phyloP scores from a whole-genome alignment of 345 rosid species.

The Eucalyptus viminalis region DNA sequence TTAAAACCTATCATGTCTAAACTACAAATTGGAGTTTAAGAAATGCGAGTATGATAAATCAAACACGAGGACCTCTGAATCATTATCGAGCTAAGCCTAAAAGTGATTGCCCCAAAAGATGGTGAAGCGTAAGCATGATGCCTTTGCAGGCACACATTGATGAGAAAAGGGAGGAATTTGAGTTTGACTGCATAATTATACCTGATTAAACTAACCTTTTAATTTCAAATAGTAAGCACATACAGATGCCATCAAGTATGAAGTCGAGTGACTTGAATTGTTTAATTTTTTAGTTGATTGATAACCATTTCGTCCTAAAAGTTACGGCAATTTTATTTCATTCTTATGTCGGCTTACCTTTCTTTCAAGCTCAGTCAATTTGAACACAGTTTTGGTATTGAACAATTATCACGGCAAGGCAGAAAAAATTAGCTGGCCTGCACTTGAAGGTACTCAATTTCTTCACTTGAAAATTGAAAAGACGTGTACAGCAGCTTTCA shows the following conservation, averaged over 20 bases:
- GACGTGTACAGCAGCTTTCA: not conserved
- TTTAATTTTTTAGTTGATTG: not conserved
- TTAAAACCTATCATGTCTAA: not conserved
- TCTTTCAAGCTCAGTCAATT: not conserved
- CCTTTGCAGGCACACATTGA: not conserved
- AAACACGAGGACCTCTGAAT: not conserved
- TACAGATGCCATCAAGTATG: not conserved
- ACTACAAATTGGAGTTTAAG: not conserved
- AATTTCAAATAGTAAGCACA: not conserved
- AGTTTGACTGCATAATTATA: not conserved
- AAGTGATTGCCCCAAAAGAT: not conserved
- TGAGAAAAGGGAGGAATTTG: not conserved
- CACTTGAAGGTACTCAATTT: not conserved
- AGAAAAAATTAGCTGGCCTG: not conserved
- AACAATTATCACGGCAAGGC: not conserved
- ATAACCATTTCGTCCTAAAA: not conserved
- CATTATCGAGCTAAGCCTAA: not conserved
- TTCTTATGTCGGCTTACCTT: not conserved
- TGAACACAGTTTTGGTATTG: not conserved
- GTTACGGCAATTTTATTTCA: not conserved
- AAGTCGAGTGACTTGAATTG: not conserved
- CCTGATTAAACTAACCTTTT: not conserved
- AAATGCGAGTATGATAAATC: not conserved
- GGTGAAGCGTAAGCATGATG: not conserved
- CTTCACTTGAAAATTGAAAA: not conserved